A percentile compares a stretch with the other conserved stretches of the same genome.
Conservation (phyloP, 306 rosid species). For the Sphenostylis stenocarpa region DNA sequence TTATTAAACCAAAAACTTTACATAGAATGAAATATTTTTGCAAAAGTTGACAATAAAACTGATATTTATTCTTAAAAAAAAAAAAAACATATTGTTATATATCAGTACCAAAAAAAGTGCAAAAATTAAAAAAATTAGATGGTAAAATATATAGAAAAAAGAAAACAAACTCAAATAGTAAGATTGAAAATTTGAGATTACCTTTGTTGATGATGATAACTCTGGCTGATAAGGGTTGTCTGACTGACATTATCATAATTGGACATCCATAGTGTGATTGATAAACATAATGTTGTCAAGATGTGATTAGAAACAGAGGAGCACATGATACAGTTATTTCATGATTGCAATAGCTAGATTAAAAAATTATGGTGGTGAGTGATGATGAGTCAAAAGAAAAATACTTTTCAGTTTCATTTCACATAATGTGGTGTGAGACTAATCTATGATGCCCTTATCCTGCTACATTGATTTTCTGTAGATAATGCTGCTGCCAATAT, state of each 20-base stretch:
- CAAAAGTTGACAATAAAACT: no score
- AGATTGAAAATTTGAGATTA: not conserved
- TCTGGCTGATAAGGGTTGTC: not conserved
- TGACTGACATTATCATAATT: not conserved
- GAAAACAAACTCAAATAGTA: not conserved
- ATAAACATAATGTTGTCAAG: not conserved
- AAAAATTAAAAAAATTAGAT: not conserved
- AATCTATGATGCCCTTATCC: slow-evolving; percentile 13
- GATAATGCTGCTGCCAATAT: slow-evolving; percentile 28
- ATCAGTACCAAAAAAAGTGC: no score
- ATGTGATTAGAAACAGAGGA: not conserved
- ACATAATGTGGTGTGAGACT: slow-evolving; percentile 20
- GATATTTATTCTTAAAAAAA: no score
- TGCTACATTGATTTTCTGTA: slow-evolving; percentile 13
- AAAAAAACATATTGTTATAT: no score
- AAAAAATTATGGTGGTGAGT: not conserved
- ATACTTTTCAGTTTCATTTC: not conserved
- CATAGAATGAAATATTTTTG: no score
- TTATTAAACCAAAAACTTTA: no score
- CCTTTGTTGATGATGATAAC: not conserved
- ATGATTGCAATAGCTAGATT: not conserved
- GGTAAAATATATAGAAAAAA: no score
- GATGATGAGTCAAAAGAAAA: not conserved
- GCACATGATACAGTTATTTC: not conserved
- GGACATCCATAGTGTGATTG: not conserved